Base-by-base conservation (phyloP, 768 basidiomycete species). In the Tephrocybe sp. region DNA sequence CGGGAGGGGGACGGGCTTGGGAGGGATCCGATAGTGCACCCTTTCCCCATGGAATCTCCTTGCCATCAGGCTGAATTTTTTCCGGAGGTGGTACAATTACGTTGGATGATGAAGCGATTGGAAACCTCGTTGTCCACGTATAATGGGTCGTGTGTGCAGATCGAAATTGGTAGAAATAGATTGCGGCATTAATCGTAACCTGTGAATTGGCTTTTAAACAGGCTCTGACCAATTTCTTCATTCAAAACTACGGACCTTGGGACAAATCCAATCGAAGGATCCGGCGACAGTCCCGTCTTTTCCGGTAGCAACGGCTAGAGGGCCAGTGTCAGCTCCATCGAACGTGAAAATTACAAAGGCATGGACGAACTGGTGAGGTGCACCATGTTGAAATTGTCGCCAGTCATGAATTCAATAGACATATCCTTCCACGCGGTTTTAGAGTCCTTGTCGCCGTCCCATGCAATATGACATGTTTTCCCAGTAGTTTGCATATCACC, bases 161-260 rank as follows among this genome's bases (percentile, higher is more conserved):
- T 18, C 78, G 72, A 71, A 88, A 91, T 58, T 90, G 86, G 67
- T 88, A 88, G 70, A 90, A 91, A 69, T 90, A 91, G 52, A 90
- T 81, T 33, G 78, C 61, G 1, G 88, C 73, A 62, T 85, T 72
- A 13, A 78, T 76, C 13, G 68, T 70, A 34, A 91, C 86, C 83
- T 86, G 58, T 9, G 3, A 24, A 10, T 34, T 4, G 3, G n/a
- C n/a, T n/a, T n/a, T n/a, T n/a, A n/a, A n/a, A n/a, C n/a, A n/a
- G n/a, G n/a, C n/a, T n/a, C n/a, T n/a, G n/a, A n/a, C n/a, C n/a
- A n/a, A n/a, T n/a, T n/a, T n/a, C n/a, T n/a, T n/a, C n/a, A n/a
- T n/a, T n/a, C n/a, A n/a, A n/a, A n/a, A n/a, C n/a, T n/a, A n/a
- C n/a, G n/a, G n/a, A 56, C 87, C 52, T 74, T 64, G 10, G 86